phyloP scores from a whole-genome alignment of 2,329 filamentous ascomycete genomes.

The Aspergillus sojae region DNA sequence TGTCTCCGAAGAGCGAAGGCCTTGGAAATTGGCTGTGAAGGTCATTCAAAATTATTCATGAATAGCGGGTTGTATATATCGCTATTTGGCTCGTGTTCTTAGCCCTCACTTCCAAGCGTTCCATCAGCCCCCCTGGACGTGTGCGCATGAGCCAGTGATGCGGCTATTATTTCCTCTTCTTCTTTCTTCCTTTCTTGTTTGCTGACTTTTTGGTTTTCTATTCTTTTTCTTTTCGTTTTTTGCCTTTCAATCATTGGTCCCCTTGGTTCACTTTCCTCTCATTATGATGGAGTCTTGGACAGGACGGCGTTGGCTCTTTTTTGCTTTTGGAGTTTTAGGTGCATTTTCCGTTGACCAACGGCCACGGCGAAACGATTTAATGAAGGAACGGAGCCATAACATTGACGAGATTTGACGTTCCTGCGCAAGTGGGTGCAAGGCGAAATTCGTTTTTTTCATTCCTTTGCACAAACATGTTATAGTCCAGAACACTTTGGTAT shows the following conservation, averaged over 20 bases:
- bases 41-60: neutral
- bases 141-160: constrained; percentile 30
- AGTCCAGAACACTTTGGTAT: constrained; percentile 14
- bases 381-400: constrained; percentile 25
- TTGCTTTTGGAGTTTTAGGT: constrained; percentile 23
- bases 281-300: constrained; percentile 12
- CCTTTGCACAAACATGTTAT: constrained; percentile 17
- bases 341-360: constrained; percentile 22
- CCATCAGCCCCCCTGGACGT: neutral
- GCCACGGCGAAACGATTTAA: constrained; percentile 29
- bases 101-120: neutral
- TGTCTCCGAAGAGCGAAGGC: constrained; percentile 29
- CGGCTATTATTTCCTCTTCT: constrained; percentile 13
- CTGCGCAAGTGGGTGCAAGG: constrained; percentile 15
- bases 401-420: constrained; percentile 20
- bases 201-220: constrained; percentile 12
- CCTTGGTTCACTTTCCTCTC: neutral
- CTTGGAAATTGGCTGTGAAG: constrained; percentile 43
- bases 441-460: constrained; percentile 13
- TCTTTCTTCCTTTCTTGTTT: constrained; percentile 18
- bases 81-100: neutral
- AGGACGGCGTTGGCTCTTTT: constrained; percentile 25
- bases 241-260: neutral
- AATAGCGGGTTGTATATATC: neutral
- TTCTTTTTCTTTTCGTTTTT: neutral